Conservation (phyloP, 2,329 filamentous ascomycete species). For the Exophiala lecanii-corni region DNA sequence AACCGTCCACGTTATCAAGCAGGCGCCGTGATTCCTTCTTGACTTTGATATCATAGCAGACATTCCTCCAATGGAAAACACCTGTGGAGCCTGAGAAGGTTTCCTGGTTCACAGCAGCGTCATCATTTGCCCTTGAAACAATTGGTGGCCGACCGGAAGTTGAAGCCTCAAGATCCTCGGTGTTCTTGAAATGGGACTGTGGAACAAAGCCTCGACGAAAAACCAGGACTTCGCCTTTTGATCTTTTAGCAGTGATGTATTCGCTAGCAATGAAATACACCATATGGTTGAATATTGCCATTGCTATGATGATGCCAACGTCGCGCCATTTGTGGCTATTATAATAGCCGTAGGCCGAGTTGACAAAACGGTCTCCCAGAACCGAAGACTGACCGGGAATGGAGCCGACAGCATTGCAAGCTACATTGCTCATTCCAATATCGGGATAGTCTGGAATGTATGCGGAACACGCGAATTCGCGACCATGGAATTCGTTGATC, state of each 20-base stretch:
- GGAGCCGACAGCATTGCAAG: slow-evolving; percentile 58
- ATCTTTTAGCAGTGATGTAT: slow-evolving; percentile 59
- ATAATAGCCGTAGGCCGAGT: slow-evolving; percentile 53
- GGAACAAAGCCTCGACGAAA: slow-evolving; percentile 67
- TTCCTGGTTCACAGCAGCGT: not conserved
- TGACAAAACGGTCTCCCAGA: slow-evolving; percentile 55
- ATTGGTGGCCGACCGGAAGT: not conserved
- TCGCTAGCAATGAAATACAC: slow-evolving; percentile 64
- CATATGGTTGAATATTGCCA: slow-evolving; percentile 57
- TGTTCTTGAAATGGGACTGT: slow-evolving; percentile 35
- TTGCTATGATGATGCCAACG: slow-evolving; percentile 63
- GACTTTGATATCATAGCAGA: slow-evolving; percentile 77
- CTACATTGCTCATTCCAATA: slow-evolving; percentile 62
- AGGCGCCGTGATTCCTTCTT: slow-evolving; percentile 70
- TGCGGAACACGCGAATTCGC: slow-evolving; percentile 52
- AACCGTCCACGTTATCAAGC: slow-evolving; percentile 80
- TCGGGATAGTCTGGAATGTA: slow-evolving; percentile 42
- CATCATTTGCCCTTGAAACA: too few species aligned
- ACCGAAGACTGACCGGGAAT: slow-evolving; percentile 50
- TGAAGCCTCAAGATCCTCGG: slow-evolving; percentile 1
- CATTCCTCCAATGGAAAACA: slow-evolving; percentile 78
- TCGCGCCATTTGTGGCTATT: slow-evolving; percentile 63
- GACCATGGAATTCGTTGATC: slow-evolving; percentile 54
- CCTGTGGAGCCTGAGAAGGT: slow-evolving; percentile 42
- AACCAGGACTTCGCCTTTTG: slow-evolving; percentile 71